phyloP scores from a whole-genome alignment of 1,284 basidiomycete genomes.

The Ceratobasidium sp. region DNA sequence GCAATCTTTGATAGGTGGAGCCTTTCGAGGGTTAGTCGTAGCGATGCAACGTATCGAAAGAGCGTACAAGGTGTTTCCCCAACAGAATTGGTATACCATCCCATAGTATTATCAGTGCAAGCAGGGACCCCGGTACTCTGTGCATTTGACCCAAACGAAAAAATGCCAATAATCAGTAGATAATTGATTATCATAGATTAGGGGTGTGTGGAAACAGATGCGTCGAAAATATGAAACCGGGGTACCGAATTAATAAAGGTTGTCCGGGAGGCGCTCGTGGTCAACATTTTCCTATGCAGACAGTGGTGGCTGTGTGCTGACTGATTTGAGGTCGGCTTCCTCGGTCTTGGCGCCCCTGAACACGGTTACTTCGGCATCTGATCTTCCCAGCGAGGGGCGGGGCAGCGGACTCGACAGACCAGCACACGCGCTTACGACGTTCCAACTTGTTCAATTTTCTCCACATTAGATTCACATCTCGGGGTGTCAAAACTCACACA shows the following conservation, averaged over 20 bases:
- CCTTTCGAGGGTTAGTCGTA: neutral
- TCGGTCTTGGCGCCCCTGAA: neutral
- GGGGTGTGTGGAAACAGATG: neutral
- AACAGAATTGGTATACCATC: conserved; percentile 8
- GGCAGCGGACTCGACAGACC: no score
- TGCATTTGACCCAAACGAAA: neutral
- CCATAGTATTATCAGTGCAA: neutral
- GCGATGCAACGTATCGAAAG: no score
- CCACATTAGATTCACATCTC: no score
- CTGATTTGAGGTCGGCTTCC: neutral
- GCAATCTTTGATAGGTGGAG: neutral
- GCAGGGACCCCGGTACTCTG: neutral
- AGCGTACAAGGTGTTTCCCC: conserved; percentile 13
- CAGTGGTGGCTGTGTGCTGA: neutral
- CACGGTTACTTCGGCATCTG: no score
- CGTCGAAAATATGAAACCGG: no score
- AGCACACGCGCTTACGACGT: no score
- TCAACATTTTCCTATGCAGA: no score
- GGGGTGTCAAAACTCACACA: neutral
- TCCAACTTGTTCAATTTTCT: neutral
- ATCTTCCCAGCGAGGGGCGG: no score
- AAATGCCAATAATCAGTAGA: neutral
- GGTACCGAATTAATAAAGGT: no score
- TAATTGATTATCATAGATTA: neutral
- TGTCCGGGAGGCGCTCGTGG: no score